Base-by-base conservation (phyloP, 805 yeast species). In the Komagataella ulmi region DNA sequence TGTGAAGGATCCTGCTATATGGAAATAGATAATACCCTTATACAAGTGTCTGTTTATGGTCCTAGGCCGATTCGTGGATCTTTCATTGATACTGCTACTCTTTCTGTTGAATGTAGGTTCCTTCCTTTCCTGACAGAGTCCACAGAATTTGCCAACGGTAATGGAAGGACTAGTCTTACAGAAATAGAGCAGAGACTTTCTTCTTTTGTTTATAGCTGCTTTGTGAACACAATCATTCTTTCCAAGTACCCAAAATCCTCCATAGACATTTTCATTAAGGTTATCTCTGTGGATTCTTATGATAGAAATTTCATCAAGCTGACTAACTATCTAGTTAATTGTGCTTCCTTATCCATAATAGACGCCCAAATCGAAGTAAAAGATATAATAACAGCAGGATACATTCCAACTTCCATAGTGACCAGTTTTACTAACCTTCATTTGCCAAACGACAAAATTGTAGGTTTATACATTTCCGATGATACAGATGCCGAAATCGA, bases 201-300 rank as follows among this genome's bases (percentile, higher is more conserved):
- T 65, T 55, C 69, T 49, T 55, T 74, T 65, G 54, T 62, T 64
- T 55, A 67, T 59, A 53, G 68, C 61, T 59, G 68, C 65, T 54
- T 68, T 69, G 54, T 65, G 66, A 40, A 64, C 69, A 46, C 81
- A 1, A 71, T 85, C 2, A 57, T 83, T 17, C 68, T 88, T 40
- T 77, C 77, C 12, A 81, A 82, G 55, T 93, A 93, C 64, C 97
- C 98, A 3, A 91, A 91, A 65, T 86, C 96, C 2, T 81, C 90
- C 17, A 87, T 91, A 53, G 93, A 84, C 60, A 75, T 91, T 14
- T 83, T 82, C 55, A 70, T 93, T 5, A 78, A 83, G 45, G 69
- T 91, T 6, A 73, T 90, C 24, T 72, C 83, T n/a, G 61, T 70
- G 3, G 71, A 71, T 45, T 54, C 61, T 17, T 47, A 55, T 18